Evolutionary conservation across 768 basidiomycete species (phyloP).

Genomic region (Mycena indigotica): DNA sequence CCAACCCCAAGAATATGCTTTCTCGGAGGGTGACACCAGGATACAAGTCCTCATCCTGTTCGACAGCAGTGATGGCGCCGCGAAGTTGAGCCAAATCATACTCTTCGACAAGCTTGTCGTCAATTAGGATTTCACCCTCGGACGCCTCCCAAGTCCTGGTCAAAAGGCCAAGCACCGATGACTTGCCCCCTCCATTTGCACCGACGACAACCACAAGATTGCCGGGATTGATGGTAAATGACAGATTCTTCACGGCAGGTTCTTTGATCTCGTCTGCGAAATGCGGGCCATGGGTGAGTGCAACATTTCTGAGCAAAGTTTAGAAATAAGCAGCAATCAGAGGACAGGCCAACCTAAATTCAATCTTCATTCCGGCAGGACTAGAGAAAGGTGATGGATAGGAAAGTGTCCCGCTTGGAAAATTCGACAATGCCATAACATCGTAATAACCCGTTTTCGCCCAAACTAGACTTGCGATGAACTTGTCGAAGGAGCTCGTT

Average conservation of each 20-base stretch:
- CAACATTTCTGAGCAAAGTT: conserved; percentile 10
- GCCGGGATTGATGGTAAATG: conserved; percentile 33
- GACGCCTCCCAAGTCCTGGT: conserved; percentile 34
- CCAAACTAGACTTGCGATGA: conserved; percentile 6
- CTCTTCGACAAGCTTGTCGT: conserved; percentile 36
- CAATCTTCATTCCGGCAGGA: conserved; percentile 17
- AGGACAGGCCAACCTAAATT: conserved; percentile 9
- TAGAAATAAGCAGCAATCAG: not conserved
- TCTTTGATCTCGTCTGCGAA: conserved; percentile 4
- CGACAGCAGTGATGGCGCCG: conserved; percentile 41
- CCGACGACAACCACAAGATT: conserved; percentile 39
- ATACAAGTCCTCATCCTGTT: conserved; percentile 42
- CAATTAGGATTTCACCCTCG: conserved; percentile 42
- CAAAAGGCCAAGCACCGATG: conserved; percentile 45
- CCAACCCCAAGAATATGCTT: conserved; percentile 40
- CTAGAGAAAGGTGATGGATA: conserved; percentile 8
- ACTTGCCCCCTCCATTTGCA: conserved; percentile 34
- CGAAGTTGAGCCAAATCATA: conserved; percentile 38
- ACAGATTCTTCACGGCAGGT: conserved; percentile 24
- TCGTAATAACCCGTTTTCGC: conserved; percentile 12
- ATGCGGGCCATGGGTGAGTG: not conserved
- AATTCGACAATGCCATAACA: not conserved
- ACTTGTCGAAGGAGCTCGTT: conserved; percentile 11
- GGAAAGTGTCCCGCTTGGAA: not conserved
- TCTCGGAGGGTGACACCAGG: conserved; percentile 34